Evolutionary conservation across 2,329 filamentous ascomycete genomes (phyloP), one percentile per base, ranked within the genome.

Genomic region (Ceratocystis eucalypticola): DNA sequence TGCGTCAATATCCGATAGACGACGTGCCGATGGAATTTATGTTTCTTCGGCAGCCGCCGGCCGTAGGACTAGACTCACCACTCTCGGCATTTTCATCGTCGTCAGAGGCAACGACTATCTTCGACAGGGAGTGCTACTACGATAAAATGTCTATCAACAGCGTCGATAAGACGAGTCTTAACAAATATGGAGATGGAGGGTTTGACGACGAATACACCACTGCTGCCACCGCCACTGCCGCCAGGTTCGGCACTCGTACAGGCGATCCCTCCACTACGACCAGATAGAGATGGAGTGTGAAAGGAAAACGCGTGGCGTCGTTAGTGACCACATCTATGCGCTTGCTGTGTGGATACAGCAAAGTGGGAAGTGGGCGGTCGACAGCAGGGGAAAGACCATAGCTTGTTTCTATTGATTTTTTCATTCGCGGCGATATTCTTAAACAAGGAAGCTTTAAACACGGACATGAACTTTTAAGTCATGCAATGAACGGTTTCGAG

Each of bases 161-260:
- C 20, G 53, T 17, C 6, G 53, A 33, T 28, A 3, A 57, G 15
- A 33, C n/a, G 25, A 66, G 59, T 62, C 59, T 66, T 53, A 62
- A 41, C 33, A 62, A 28, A 5, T 45, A 62, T 5, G 59, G 41
- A 28, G 59, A 44, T 44, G 59, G 59, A 41, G 59, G 30, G 20
- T 41, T 44, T 22, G 59, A 62, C 7, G 59, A 62, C 22, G 30
- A 57, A 57, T 57, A 33, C 30, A 33, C 53, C n/a, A 33, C 53
- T 53, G 10, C 37, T 15, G 37, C 37, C 46, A 50, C 7, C 15
- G 7, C n/a, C 46, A 25, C n/a, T 50, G 46, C 46, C n/a, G 10
- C n/a, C 46, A 33, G 1, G 22, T 12, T 33, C 8, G 12, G 12
- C 53, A 57, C 15, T 33, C 12, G 28, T n/a, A 12, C 10, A 57